Evolutionary conservation across 495 filamentous ascomycete genomes (phyloP), one percentile per base, ranked within the genome.

Genomic region (Platismatia glauca): DNA sequence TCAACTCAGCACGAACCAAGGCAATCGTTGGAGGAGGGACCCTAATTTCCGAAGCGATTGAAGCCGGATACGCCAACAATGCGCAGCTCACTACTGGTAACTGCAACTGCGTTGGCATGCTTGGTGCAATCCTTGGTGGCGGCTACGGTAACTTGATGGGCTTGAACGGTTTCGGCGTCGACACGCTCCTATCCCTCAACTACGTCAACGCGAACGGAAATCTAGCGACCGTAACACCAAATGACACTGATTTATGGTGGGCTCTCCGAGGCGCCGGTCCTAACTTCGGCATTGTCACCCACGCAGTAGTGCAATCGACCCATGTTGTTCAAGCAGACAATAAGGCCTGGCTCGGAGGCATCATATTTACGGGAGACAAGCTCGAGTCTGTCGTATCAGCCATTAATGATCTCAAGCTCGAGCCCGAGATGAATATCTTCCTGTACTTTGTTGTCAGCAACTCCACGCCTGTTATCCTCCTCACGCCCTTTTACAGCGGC

Each of bases 251-350:
- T 39, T 64, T 68, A 7, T 66, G 64, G 66, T 66, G 41, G 29
- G 64, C 66, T 29, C 35, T 68, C 16, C 55, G 60, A 18, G 66
- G 66, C 35, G 66, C 64, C 7, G 66, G 64, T 18, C 56, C 59
- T 29, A 68, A 66, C n/a, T 57, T 68, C 66, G 66, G 64, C 33
- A 68, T 68, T 50, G 64, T 68, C 44, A 70, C 67, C n/a, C 59
- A 52, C 34, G 67, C 66, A 8, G 29, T n/a, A 3, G 15, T 63
- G 34, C 44, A 65, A 12, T 38, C 37, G 11, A 37, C 5, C 5
- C 11, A 4, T 37, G 34, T 4, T 11, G 4, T 4, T 37, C 34
- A 11, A 37, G 11, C 5, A 37, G 34, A 37, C 34, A 37, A 11
- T 11, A 37, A 37, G 11, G 34, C 34, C 34, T 37, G 34, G 34